These are phyloP conservation scores for Ogataea ramenticola DNA, from an alignment of 805 yeast genomes.

Conservation along the genomic window DNA sequence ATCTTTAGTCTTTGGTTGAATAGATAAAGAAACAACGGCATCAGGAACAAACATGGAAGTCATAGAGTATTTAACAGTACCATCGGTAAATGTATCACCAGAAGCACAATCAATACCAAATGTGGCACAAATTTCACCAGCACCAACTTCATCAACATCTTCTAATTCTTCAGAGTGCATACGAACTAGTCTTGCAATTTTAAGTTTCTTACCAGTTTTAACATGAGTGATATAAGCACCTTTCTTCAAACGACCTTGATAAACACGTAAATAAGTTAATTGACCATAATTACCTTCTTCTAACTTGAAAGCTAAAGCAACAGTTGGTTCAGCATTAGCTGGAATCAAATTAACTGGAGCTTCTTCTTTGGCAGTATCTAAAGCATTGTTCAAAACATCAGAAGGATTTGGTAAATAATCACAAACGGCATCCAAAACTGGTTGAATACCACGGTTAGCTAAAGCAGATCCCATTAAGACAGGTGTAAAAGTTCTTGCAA, in stretches of 20 bases:
- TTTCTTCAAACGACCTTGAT: constrained; percentile 90
- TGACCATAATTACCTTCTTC: constrained; percentile 99
- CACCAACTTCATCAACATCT: constrained; percentile 89
- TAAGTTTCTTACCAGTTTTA: constrained; percentile 87
- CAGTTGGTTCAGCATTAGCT: constrained; percentile 69
- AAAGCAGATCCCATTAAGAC: constrained; percentile 99
- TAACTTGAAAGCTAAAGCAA: constrained; percentile 96
- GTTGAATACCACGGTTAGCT: constrained; percentile 94
- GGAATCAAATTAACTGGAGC: constrained; percentile 70
- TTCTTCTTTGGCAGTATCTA: constrained; percentile 63
- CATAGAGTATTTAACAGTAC: constrained; percentile 76
- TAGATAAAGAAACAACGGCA: constrained; percentile 91
- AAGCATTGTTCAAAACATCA: constrained; percentile 84
- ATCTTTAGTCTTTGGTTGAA: constrained; percentile 83
- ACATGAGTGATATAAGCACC: constrained; percentile 85
- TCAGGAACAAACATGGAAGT: constrained; percentile 98
- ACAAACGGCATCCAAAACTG: constrained; percentile 91
- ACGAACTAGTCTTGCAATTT: constrained; percentile 89
- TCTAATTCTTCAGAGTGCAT: constrained; percentile 99
- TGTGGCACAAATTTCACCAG: constrained; percentile 99
- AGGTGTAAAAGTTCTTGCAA: constrained; percentile 95
- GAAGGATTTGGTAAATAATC: constrained; percentile 95
- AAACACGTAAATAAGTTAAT: constrained; percentile 91
- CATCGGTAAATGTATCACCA: constrained; percentile 95
- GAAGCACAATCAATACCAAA: constrained; percentile 99